These are phyloP conservation scores for Marvania coccoides DNA, from an alignment of 139 green algal genomes.

Conservation along the genomic window DNA sequence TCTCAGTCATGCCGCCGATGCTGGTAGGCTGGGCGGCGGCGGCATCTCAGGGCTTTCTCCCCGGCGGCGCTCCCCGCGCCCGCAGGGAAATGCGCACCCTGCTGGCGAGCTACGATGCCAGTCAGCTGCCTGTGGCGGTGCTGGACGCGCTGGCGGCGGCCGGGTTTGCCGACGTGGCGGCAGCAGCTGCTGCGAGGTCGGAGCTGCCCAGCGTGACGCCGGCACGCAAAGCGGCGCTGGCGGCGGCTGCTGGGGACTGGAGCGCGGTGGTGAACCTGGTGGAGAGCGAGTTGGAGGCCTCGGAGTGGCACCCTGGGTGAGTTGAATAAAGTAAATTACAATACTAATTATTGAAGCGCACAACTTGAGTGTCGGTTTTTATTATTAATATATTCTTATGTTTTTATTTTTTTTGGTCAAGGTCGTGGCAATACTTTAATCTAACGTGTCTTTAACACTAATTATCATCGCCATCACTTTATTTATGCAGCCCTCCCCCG, in stretches of 20 bases:
- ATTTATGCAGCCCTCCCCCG: constrained; percentile 16
- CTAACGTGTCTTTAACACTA: no score
- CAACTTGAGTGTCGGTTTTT: background rate
- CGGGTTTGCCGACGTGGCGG: constrained; percentile 29
- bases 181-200: constrained; percentile 13
- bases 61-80: constrained; percentile 4
- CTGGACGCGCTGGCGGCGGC: constrained; percentile 22
- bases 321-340: no score
- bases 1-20: constrained; percentile 27
- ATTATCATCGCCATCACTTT: background rate
- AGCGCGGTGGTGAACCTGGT: constrained; percentile 8
- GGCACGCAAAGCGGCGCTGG: constrained; percentile 8
- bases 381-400: background rate
- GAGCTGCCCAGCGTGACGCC: constrained; percentile 14
- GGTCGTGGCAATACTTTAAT: background rate
- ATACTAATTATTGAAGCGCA: no score
- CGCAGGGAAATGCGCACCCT: constrained; percentile 22
- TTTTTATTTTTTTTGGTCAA: background rate
- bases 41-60: constrained; percentile 14
- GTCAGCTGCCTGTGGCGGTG: constrained; percentile 1
- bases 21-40: constrained; percentile 37
- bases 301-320: constrained; percentile 28
- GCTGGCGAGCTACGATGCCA: constrained; percentile 38
- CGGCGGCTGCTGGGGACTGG: constrained; percentile 39
- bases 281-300: constrained; percentile 25